Conservation (phyloP, 75 land plant species). For the Sequoia sempervirens region DNA sequence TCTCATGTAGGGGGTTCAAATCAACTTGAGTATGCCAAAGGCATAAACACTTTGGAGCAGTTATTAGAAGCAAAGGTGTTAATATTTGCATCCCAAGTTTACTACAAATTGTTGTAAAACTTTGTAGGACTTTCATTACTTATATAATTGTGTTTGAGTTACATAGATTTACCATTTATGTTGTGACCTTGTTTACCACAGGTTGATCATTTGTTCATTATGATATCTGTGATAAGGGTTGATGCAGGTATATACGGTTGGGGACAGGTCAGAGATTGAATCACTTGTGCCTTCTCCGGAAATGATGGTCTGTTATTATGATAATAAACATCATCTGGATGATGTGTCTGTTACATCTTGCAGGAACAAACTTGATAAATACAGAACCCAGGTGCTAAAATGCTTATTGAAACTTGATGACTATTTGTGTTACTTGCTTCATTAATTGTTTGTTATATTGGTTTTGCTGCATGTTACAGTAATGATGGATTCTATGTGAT, state of each 20-base stretch:
- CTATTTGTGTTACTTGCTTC: not conserved
- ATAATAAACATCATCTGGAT: constrained; percentile 8
- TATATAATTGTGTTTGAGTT: not conserved
- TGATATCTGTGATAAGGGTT: constrained; percentile 1
- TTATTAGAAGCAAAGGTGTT: constrained; percentile 64
- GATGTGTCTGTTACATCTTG: constrained; percentile 10
- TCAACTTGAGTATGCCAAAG: constrained; percentile 30
- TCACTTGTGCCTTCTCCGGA: constrained; percentile 48
- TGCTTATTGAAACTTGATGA: not conserved
- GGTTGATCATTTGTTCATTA: not conserved
- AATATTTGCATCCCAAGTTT: not conserved
- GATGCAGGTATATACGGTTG: constrained; percentile 61
- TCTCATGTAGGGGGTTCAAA: constrained; percentile 42
- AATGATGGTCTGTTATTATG: constrained; percentile 39
- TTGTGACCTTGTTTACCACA: not conserved
- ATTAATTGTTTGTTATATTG: not conserved
- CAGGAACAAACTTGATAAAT: constrained; percentile 26
- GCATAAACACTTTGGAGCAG: constrained; percentile 54
- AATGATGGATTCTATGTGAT: not conserved
- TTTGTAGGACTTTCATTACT: not conserved
- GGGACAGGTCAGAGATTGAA: constrained; percentile 57
- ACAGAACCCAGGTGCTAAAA: constrained; percentile 38
- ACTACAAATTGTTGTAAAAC: not conserved
- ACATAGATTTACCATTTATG: not conserved
- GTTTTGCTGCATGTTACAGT: not conserved